Evolutionary conservation across 495 filamentous ascomycete species (phyloP).

Genomic region (Podospora fimiseda): DNA sequence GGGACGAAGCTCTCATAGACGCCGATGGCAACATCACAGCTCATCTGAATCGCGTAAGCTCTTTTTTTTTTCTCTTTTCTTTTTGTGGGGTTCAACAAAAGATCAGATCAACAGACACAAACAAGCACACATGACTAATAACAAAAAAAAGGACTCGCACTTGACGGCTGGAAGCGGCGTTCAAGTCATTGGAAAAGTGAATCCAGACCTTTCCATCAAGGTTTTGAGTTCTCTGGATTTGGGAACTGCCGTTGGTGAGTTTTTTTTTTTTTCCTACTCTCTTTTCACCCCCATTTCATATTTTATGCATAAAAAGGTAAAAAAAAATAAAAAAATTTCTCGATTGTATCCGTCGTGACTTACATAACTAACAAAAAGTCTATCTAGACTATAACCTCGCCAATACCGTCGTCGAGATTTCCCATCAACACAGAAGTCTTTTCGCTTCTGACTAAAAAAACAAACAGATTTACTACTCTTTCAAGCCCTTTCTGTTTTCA

Average conservation of each 20-base stretch:
- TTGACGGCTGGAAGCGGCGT: constrained; percentile 70
- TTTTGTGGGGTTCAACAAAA: neutral
- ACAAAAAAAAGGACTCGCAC: constrained; percentile 58
- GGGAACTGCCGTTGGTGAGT: constrained; percentile 62
- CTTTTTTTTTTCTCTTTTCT: neutral
- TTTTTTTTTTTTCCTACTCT: constrained; percentile 2
- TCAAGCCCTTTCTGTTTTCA: neutral
- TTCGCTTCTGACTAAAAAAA: constrained; percentile 27
- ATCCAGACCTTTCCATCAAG: constrained; percentile 67
- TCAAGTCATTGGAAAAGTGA: constrained; percentile 90
- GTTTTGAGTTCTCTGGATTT: constrained; percentile 74
- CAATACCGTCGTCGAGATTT: constrained; percentile 80
- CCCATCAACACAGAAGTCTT: constrained; percentile 74
- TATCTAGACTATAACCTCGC: constrained; percentile 68
- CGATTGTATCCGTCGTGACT: too few species aligned
- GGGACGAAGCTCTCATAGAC: constrained; percentile 74
- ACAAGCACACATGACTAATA: neutral
- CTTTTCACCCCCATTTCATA: neutral
- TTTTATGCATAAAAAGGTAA: neutral
- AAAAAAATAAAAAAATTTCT: neutral
- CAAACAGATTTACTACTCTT: neutral
- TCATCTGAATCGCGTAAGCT: constrained; percentile 61
- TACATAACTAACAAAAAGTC: neutral
- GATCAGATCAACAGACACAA: neutral
- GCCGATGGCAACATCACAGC: constrained; percentile 66